Evolutionary conservation across 495 filamentous ascomycete species (phyloP).

Genomic region (Aspergillus taichungensis): DNA sequence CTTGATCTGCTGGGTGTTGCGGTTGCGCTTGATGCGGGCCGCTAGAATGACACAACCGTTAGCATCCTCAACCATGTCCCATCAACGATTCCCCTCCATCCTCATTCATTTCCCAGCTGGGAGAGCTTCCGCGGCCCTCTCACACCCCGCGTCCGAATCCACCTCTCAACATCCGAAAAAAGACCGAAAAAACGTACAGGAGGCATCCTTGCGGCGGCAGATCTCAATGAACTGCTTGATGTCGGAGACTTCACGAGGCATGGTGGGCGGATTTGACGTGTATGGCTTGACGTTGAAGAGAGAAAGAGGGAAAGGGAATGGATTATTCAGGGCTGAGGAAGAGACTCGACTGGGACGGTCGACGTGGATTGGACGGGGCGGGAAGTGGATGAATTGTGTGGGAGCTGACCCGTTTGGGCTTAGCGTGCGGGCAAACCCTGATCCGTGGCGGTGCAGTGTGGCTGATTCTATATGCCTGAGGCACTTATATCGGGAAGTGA

Average conservation of each 20-base stretch:
- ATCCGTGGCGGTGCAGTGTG: conserved; percentile 3
- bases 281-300: conserved; percentile 5
- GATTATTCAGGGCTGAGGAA: background rate
- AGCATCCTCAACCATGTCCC: conserved; percentile 1
- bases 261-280: conserved; percentile 39
- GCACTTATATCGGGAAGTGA: too few relatives aligned
- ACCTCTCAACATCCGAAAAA: background rate
- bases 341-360: conserved; percentile 11
- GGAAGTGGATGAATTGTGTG: conserved; percentile 10
- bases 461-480: background rate
- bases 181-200: conserved; percentile 54
- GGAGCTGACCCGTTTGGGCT: conserved; percentile 10
- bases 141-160: too few relatives aligned
- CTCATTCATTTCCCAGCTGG: background rate
- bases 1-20: conserved; percentile 81
- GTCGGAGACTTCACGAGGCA: conserved; percentile 97
- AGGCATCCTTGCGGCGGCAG: conserved; percentile 96
- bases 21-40: conserved; percentile 96
- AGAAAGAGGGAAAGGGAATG: conserved; percentile 6
- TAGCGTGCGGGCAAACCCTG: conserved; percentile 4
- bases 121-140: background rate
- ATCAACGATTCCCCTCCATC: background rate
- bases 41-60: conserved; percentile 45
- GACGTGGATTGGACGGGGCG: conserved; percentile 1
- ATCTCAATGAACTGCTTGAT: conserved; percentile 99